A percentile compares a stretch with the other conserved stretches of the same genome.
These are phyloP conservation scores for Mycocentrospora acerina DNA, from an alignment of 2,329 filamentous ascomycete genomes.

Conservation along the genomic window DNA sequence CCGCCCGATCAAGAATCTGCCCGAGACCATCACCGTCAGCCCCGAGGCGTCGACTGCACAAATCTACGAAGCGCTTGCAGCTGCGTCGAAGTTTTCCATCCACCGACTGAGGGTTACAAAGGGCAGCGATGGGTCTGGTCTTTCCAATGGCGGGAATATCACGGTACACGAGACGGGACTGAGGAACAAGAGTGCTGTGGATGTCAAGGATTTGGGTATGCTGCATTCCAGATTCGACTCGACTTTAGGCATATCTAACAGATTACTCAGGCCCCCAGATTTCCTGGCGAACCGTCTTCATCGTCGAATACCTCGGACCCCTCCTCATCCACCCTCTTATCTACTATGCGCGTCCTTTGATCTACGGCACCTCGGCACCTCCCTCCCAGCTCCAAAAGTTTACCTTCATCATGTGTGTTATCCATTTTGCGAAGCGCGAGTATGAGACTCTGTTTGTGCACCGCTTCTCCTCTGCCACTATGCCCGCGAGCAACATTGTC, in stretches of 20 bases:
- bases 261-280: constrained; percentile 72
- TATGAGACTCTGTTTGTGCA: constrained; percentile 92
- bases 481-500: constrained; percentile 88
- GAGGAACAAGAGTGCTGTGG: constrained; percentile 62
- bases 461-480: constrained; percentile 91
- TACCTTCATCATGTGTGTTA: constrained; percentile 69
- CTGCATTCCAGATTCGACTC: background rate
- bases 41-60: constrained; percentile 55
- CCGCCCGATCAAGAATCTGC: constrained; percentile 63
- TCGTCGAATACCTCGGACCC: constrained; percentile 93
- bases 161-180: constrained; percentile 59
- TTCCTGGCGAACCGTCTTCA: constrained; percentile 88
- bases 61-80: constrained; percentile 60
- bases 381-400: constrained; percentile 71
- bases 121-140: constrained; percentile 60
- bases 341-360: constrained; percentile 68
- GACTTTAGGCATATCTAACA: constrained; percentile 6
- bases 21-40: constrained; percentile 56
- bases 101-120: constrained; percentile 66
- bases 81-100: constrained; percentile 55
- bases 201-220: constrained; percentile 90
- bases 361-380: constrained; percentile 61
- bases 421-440: constrained; percentile 95
- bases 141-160: constrained; percentile 57
- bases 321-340: constrained; percentile 81